Base-by-base conservation (phyloP, 108 stramenopile genomes). In the Nitzschia putrida region DNA sequence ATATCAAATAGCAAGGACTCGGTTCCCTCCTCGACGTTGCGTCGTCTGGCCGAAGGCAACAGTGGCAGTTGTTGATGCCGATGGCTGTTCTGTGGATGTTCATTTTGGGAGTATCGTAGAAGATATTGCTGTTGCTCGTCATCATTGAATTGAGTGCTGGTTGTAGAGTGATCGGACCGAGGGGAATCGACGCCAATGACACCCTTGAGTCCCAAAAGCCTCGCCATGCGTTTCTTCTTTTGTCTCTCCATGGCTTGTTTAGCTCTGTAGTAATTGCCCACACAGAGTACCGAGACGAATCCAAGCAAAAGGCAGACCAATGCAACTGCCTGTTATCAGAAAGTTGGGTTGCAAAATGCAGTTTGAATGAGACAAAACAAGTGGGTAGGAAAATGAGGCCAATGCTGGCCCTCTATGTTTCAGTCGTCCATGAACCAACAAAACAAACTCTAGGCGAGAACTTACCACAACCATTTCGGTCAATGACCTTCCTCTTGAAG, bases 201-300 rank as follows among this genome's bases (percentile, higher is more conserved):
- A 7, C 68, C 68, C 55, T 76, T 76, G 23, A 68, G 64, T 0
- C 64, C 66, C 9, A 71, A 57, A 22, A 78, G 38, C 21, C 64
- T n/a, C 38, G 77, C 90, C 68, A 87, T 42, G 55, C 87, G 82
- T 24, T 84, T 61, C 39, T 85, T 68, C 57, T 79, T 58, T 72
- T 93, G 92, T 29, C 92, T 72, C 57, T 90, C 88, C 83, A 81
- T 81, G 37, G 92, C 92, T 71, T 82, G 66, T 58, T 90, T 90
- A 22, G 92, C 92, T 67, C 92, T 66, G 72, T 85, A 89, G 60
- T 90, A 93, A 66, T 93, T 93, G 26, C 92, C 89, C 50, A 93
- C 68, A 58, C 92, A 93, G 21, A 93, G 66, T 21, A 90, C 89
- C n/a, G 79, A 73, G 21, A 93, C 78, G 68, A 93, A 93, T 21